These are phyloP conservation scores for Murraya paniculata DNA, from an alignment of 345 rosid species.

Conservation along the genomic window DNA sequence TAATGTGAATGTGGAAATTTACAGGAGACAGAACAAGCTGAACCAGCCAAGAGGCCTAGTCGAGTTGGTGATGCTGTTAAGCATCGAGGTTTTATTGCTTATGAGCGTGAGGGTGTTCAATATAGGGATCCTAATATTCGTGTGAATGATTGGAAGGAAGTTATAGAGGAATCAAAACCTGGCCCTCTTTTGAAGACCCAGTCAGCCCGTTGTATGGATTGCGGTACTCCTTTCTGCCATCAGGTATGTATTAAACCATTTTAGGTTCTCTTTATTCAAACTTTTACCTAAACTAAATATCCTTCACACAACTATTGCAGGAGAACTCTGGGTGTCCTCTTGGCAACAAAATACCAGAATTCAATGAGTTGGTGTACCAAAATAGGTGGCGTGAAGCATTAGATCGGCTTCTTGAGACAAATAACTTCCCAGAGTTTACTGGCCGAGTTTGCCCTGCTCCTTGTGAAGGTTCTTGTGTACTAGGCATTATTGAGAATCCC, in stretches of 20 bases:
- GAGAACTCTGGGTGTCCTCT: slow-evolving; percentile 98
- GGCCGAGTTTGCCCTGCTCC: slow-evolving; percentile 99
- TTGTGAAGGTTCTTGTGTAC: slow-evolving; percentile 99
- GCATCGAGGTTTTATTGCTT: slow-evolving; percentile 81
- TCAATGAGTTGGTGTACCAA: slow-evolving; percentile 95
- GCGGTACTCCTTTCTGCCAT: slow-evolving; percentile 99
- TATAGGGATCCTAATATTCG: slow-evolving; percentile 91
- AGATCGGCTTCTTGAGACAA: slow-evolving; percentile 90
- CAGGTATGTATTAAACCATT: slow-evolving; percentile 46
- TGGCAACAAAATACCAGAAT: slow-evolving; percentile 99
- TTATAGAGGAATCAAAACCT: slow-evolving; percentile 75
- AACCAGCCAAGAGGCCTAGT: slow-evolving; percentile 56
- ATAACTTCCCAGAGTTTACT: slow-evolving; percentile 97
- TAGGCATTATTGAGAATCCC: slow-evolving; percentile 99
- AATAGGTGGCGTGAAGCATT: slow-evolving; percentile 99
- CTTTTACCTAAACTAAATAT: not conserved
- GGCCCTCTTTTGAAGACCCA: slow-evolving; percentile 88
- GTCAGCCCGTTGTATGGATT: slow-evolving; percentile 99
- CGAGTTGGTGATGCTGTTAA: slow-evolving; percentile 62
- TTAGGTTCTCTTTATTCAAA: not conserved
- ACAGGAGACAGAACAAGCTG: slow-evolving; percentile 43
- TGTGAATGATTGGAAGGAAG: slow-evolving; percentile 91
- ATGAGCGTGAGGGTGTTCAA: slow-evolving; percentile 87
- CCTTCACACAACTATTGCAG: slow-evolving; percentile 31
- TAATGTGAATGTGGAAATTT: slow-evolving; percentile 11